phyloP scores from a whole-genome alignment of 2,329 filamentous ascomycete genomes.

The Raffaelea ambrosiae region DNA sequence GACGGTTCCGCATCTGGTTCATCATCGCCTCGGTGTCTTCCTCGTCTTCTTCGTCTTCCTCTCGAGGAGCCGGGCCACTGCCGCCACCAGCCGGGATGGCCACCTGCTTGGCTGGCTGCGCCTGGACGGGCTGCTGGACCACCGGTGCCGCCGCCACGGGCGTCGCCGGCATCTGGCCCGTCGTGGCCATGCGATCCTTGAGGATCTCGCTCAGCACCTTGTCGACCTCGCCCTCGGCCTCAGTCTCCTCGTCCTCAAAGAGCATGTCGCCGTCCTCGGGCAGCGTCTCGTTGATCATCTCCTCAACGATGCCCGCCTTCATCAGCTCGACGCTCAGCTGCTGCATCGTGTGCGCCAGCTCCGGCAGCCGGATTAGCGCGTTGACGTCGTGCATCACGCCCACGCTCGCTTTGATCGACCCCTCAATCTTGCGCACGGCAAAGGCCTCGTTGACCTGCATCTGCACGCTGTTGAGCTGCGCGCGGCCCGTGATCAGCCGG shows the following conservation, averaged over 20 bases:
- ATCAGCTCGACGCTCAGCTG: constrained; percentile 81
- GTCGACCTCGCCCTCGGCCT: constrained; percentile 75
- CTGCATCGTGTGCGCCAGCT: constrained; percentile 82
- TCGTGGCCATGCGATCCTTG: constrained; percentile 68
- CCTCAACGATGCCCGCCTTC: constrained; percentile 93
- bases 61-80: constrained; percentile 34
- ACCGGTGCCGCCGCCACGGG: constrained; percentile 43
- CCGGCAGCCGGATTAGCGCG: constrained; percentile 70
- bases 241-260: constrained; percentile 66
- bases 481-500: constrained; percentile 77
- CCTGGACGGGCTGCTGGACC: constrained; percentile 38
- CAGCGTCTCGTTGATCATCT: constrained; percentile 85
- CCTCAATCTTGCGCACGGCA: constrained; percentile 90
- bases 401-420: constrained; percentile 75
- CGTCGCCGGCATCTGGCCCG: constrained; percentile 31
- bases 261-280: constrained; percentile 60
- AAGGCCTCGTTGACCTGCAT: constrained; percentile 99
- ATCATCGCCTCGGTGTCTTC: constrained; percentile 85
- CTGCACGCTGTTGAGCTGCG: constrained; percentile 83
- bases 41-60: constrained; percentile 61
- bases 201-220: constrained; percentile 88
- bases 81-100: constrained; percentile 32
- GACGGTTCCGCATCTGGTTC: constrained; percentile 83
- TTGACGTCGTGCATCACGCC: constrained; percentile 98
- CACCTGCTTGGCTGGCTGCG: constrained; percentile 30